These are phyloP conservation scores for Nannochloris sp. DNA, from an alignment of 139 green algal species.

Conservation along the genomic window DNA sequence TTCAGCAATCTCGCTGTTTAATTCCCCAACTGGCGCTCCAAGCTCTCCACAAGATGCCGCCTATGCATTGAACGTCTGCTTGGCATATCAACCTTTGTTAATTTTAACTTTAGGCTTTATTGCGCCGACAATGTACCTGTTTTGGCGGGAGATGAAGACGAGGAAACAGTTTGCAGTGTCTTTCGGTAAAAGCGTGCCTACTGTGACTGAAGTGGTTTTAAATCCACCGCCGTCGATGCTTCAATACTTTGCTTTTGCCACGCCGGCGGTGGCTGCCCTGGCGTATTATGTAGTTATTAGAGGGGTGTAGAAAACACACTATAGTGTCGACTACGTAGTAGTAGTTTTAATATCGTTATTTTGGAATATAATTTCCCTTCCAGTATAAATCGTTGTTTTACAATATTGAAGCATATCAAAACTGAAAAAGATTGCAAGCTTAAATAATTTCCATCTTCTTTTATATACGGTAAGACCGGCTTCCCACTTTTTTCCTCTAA, in stretches of 20 bases:
- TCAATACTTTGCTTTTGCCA: conserved; percentile 7
- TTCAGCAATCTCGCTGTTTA: not conserved
- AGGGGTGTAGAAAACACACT: too few species aligned
- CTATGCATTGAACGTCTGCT: not conserved
- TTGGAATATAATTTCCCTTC: too few species aligned
- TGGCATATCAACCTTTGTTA: not conserved
- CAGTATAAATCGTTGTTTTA: too few species aligned
- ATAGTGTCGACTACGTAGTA: too few species aligned
- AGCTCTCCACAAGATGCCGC: not conserved
- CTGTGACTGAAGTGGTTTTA: not conserved
- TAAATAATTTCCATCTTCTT: too few species aligned
- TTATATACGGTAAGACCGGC: too few species aligned
- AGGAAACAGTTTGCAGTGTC: not conserved
- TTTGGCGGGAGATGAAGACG: not conserved
- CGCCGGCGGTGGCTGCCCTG: not conserved
- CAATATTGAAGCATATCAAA: too few species aligned
- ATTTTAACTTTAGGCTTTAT: conserved; percentile 2
- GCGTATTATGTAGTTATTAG: not conserved
- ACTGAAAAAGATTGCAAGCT: too few species aligned
- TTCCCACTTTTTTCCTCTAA: too few species aligned
- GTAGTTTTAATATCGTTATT: too few species aligned
- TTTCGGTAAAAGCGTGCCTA: not conserved
- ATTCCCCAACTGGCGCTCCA: not conserved
- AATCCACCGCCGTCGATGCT: not conserved
- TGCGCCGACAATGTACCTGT: conserved; percentile 5